Conservation (phyloP, 2,329 filamentous ascomycete genomes). For the Ilyonectria mors-panacis region DNA sequence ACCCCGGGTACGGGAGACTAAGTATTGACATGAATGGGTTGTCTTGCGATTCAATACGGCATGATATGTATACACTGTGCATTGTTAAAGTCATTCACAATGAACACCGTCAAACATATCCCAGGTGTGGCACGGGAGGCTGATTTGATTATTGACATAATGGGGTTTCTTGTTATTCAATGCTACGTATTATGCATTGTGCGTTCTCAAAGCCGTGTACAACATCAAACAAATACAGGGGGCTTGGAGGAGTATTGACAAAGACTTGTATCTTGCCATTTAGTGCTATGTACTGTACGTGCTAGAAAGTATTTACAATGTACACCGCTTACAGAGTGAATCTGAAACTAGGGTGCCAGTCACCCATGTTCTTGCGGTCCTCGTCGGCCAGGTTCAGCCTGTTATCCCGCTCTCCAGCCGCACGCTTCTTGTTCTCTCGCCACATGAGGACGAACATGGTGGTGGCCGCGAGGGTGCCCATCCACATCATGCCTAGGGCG, state of each 20-base stretch:
- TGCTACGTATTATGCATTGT: too few species aligned
- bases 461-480: constrained; percentile 56
- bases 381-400: constrained; percentile 49
- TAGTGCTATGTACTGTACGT: constrained; percentile 5
- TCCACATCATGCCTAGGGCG: constrained; percentile 61
- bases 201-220: too few species aligned
- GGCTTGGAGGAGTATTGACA: not conserved
- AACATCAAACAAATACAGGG: too few species aligned
- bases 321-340: constrained; percentile 58
- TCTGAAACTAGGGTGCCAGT: constrained; percentile 55
- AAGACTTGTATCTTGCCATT: not conserved
- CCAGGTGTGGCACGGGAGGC: not conserved
- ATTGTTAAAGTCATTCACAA: not conserved
- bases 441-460: constrained; percentile 48
- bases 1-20: not conserved
- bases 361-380: constrained; percentile 53
- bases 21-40: too few species aligned
- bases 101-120: not conserved
- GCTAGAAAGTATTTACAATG: constrained; percentile 30
- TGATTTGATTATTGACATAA: not conserved
- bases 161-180: too few species aligned
- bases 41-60: too few species aligned
- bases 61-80: not conserved
- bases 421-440: constrained; percentile 55
- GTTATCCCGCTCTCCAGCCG: constrained; percentile 50